Percentiles rank a stretch among this genome's conserved stretches.
Conservation (phyloP, 805 yeast species). For the Wickerhamomyces queroliae region DNA sequence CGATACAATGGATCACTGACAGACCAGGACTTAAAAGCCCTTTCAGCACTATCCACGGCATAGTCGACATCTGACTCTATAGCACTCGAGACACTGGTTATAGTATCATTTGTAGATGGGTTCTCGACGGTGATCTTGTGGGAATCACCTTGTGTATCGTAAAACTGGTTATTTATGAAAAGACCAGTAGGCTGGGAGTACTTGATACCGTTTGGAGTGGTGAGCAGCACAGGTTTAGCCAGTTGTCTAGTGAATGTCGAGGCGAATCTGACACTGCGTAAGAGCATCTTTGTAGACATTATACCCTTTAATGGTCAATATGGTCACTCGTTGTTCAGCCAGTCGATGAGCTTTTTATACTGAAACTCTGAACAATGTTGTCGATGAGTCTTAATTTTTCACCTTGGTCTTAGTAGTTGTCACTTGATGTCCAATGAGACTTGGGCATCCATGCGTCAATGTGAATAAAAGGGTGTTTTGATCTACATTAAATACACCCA, state of each 20-base stretch:
- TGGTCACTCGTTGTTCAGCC: no score
- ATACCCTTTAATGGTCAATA: no score
- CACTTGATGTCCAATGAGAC: no score
- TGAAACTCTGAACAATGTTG: no score
- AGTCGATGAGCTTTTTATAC: no score
- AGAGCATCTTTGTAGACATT: no score
- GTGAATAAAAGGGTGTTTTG: no score
- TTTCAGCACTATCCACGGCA: conserved; percentile 64
- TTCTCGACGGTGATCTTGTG: conserved; percentile 44
- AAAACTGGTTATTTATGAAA: conserved; percentile 83
- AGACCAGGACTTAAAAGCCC: conserved; percentile 60
- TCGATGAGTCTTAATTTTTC: no score
- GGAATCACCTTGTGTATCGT: conserved; percentile 37
- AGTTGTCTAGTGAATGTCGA: conserved; percentile 16
- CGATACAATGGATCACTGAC: conserved; percentile 51
- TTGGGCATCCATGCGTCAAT: no score
- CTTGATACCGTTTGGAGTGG: conserved; percentile 57
- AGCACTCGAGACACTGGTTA: conserved; percentile 54
- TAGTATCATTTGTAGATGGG: conserved; percentile 59
- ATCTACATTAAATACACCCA: no score
- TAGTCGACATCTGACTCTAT: conserved; percentile 57
- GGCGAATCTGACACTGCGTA: conserved; percentile 1
- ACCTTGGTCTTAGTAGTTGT: no score
- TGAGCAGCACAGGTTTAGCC: conserved; percentile 35
- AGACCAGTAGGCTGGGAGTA: conserved; percentile 84